These are phyloP conservation scores for Hemisphaericaspora subhashii DNA, from an alignment of 1,139 yeast genomes.

Conservation along the genomic window DNA sequence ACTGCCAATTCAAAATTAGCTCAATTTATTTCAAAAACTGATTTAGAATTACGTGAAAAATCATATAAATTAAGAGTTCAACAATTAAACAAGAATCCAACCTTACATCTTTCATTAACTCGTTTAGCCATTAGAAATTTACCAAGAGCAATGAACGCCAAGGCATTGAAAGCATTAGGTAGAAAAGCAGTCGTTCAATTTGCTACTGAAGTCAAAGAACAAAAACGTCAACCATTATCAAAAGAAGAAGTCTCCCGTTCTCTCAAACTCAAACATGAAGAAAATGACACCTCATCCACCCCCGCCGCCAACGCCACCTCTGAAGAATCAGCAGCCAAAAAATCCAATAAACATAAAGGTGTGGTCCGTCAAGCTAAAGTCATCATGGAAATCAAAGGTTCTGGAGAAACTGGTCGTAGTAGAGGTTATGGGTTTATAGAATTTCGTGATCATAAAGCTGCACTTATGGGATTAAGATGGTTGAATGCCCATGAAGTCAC, in stretches of 20 bases:
- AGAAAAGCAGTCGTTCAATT: slow-evolving; percentile 94
- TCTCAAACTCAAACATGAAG: slow-evolving; percentile 54
- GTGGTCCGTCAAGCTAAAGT: slow-evolving; percentile 92
- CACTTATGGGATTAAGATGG: slow-evolving; percentile 97
- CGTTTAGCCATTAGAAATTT: slow-evolving; percentile 91
- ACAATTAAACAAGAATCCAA: slow-evolving; percentile 87
- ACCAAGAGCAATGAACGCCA: slow-evolving; percentile 89
- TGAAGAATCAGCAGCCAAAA: slow-evolving; percentile 48
- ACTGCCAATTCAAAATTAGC: slow-evolving; percentile 81
- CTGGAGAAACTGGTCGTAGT: slow-evolving; percentile 85
- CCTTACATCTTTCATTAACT: slow-evolving; percentile 86
- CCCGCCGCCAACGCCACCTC: neutral
- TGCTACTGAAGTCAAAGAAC: slow-evolving; percentile 85
- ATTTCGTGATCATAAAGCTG: slow-evolving; percentile 87
- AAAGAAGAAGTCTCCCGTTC: slow-evolving; percentile 89
- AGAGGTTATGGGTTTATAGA: slow-evolving; percentile 97
- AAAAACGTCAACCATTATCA: slow-evolving; percentile 76
- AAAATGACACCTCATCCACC: slow-evolving; percentile 15
- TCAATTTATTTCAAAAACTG: slow-evolving; percentile 62
- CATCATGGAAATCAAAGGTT: slow-evolving; percentile 85
- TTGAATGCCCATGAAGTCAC: slow-evolving; percentile 89
- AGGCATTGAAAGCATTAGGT: slow-evolving; percentile 86
- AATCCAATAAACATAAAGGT: slow-evolving; percentile 77
- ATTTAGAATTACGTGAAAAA: slow-evolving; percentile 84
- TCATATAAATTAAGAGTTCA: slow-evolving; percentile 84